Base-by-base conservation (phyloP, 108 stramenopile genomes). In the Pseudonitzschia delicatissima region DNA sequence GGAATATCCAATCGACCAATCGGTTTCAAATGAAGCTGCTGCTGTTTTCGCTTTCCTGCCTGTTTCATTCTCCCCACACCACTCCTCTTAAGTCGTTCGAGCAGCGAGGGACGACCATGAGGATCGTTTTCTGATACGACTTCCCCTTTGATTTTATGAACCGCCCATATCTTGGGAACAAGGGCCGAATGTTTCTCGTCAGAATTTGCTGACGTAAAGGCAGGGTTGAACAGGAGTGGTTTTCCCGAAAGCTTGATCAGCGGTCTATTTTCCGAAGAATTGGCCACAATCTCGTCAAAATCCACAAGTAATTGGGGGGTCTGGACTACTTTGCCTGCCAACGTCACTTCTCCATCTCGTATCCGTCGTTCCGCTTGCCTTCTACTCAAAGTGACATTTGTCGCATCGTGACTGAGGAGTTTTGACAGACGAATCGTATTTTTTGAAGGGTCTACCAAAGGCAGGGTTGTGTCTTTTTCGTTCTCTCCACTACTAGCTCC, bases 1-100 rank as follows among this genome's bases (percentile, higher is more conserved):
- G 77, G 78, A 74, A 90, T 87, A 62, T 93, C 92, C 13, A 93
- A 62, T 48, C 88, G 65, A 26, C 91, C 88, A 47, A 93, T 79
- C 26, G 87, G 82, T n/a, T 87, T 93, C 12, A 90, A 64, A 75
- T 88, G 90, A 13, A 51, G 26, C 59, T 62, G 58, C 13, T 40
- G 45, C 15, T 64, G n/a, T 12, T 73, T 51, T 17, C 59, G 64
- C 34, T 51, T 15, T 36, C 52, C 32, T 6, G 25, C 39, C 23
- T 67, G 76, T 58, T 39, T 69, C 25, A 20, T 39, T 17, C 73
- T 68, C 1, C 87, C 90, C 3, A 88, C 85, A 7, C 90, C 90
- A 25, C 87, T 84, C 23, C 75, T 81, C 8, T 51, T 37, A 8
- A 92, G 45, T 35, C 91, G 82, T 37, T 87, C 79, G 21, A 92